Evolutionary conservation across 306 rosid genomes (phyloP).

Genomic region (Vigna mungo): DNA sequence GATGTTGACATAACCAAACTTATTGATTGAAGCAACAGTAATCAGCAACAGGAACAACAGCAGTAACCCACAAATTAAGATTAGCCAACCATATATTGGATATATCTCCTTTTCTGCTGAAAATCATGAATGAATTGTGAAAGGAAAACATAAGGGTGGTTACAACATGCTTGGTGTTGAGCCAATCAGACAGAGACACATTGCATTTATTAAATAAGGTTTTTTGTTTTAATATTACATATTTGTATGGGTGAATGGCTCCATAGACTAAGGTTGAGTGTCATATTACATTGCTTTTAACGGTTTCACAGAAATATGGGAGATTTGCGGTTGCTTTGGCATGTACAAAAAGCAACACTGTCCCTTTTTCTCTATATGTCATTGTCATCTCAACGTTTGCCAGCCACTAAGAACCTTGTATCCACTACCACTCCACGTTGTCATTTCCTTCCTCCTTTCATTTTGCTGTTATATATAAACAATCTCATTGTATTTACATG

Average conservation of each 20-base stretch:
- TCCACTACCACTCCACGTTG: conserved; percentile 48
- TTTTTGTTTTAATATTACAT: neutral
- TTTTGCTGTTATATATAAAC: conserved; percentile 28
- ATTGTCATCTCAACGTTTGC: conserved; percentile 23
- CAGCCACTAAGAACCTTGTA: conserved; percentile 24
- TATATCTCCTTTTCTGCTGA: neutral
- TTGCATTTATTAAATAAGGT: neutral
- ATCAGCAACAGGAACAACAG: neutral
- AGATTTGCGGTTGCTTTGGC: conserved; percentile 45
- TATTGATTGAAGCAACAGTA: conserved; percentile 44
- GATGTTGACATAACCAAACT: neutral
- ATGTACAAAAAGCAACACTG: conserved; percentile 41
- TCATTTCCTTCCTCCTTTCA: conserved; percentile 30
- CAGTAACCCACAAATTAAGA: conserved; percentile 25
- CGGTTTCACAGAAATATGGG: conserved; percentile 40
- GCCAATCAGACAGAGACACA: conserved; percentile 8
- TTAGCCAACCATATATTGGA: neutral
- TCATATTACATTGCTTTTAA: conserved; percentile 34
- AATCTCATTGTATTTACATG: conserved; percentile 11
- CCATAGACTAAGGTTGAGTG: neutral
- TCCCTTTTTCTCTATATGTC: conserved; percentile 21
- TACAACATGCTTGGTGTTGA: neutral
- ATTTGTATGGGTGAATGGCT: neutral
- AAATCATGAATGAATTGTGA: neutral
- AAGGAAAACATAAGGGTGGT: neutral